Percentiles rank a stretch among this genome's conserved stretches.
Conservation (phyloP, 441 rosid genomes). For the Pelargonium cotyledonis region DNA sequence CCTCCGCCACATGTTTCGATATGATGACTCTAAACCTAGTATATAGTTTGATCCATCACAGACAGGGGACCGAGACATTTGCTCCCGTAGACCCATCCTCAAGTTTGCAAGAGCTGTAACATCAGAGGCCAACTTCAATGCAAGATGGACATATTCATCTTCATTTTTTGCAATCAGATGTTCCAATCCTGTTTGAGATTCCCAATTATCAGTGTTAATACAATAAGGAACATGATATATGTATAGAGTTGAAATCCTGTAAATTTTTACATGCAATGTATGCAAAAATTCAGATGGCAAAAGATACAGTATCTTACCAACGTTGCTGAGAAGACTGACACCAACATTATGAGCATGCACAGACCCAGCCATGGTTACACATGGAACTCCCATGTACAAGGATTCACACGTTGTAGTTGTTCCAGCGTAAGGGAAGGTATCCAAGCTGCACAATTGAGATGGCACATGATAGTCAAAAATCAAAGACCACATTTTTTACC, state of each 20-base stretch:
- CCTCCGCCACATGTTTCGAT: conserved; percentile 72
- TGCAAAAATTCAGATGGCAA: not conserved
- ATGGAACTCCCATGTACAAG: conserved; percentile 97
- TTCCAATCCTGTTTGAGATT: conserved; percentile 48
- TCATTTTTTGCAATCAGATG: conserved; percentile 73
- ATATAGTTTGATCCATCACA: conserved; percentile 67
- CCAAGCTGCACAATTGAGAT: conserved; percentile 53
- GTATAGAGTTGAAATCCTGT: no score
- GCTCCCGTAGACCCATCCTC: conserved; percentile 76
- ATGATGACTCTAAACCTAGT: conserved; percentile 61
- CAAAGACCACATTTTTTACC: not conserved
- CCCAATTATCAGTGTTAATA: not conserved
- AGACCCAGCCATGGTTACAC: conserved; percentile 93
- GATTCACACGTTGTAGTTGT: conserved; percentile 98
- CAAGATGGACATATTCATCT: conserved; percentile 78
- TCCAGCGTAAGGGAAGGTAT: conserved; percentile 98
- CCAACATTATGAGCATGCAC: conserved; percentile 99
- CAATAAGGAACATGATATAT: not conserved
- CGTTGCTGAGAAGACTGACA: conserved; percentile 80
- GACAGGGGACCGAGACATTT: conserved; percentile 77
- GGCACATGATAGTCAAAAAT: not conserved
- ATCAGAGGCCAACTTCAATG: conserved; percentile 74
- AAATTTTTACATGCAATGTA: no score
- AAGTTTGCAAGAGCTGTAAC: conserved; percentile 59
- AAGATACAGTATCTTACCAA: conserved; percentile 49